Conservation (phyloP, 306 rosid genomes). For the Albizia julibrissin region DNA sequence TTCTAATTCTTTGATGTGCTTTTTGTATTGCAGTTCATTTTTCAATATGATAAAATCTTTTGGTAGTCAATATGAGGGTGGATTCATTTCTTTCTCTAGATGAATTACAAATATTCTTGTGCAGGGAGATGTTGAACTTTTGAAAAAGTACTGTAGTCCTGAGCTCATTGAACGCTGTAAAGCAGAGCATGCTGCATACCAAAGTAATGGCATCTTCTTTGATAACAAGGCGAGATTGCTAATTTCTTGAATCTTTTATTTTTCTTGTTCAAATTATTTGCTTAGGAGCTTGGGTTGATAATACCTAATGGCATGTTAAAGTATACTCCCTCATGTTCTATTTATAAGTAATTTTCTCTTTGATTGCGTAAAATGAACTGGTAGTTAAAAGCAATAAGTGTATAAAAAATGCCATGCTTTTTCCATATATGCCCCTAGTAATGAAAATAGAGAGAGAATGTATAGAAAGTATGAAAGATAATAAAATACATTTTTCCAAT, state of each 20-base stretch:
- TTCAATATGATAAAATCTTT: background rate
- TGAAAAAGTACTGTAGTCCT: slow-evolving; percentile 75
- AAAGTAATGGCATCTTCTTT: slow-evolving; percentile 75
- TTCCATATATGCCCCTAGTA: too few relatives aligned
- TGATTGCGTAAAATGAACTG: too few relatives aligned
- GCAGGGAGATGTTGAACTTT: slow-evolving; percentile 81
- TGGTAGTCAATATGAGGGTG: slow-evolving; percentile 6
- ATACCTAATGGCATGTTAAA: background rate
- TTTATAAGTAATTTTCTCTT: too few relatives aligned
- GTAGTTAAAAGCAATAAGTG: too few relatives aligned
- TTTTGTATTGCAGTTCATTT: background rate
- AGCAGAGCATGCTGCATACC: slow-evolving; percentile 77
- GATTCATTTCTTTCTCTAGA: background rate
- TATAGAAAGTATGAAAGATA: too few relatives aligned
- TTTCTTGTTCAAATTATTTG: background rate
- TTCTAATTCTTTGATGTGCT: background rate
- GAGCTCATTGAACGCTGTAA: slow-evolving; percentile 89
- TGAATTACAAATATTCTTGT: slow-evolving; percentile 8
- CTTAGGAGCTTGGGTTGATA: background rate
- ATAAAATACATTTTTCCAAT: too few relatives aligned
- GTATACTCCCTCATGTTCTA: too few relatives aligned
- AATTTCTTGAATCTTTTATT: background rate
- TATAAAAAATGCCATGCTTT: too few relatives aligned
- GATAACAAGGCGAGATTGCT: slow-evolving; percentile 74
- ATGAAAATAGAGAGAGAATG: too few relatives aligned